Percentiles rank a stretch among this genome's conserved stretches.
Evolutionary conservation across 2,329 filamentous ascomycete species (phyloP).

Genomic region (Lecanicillium sp.): DNA sequence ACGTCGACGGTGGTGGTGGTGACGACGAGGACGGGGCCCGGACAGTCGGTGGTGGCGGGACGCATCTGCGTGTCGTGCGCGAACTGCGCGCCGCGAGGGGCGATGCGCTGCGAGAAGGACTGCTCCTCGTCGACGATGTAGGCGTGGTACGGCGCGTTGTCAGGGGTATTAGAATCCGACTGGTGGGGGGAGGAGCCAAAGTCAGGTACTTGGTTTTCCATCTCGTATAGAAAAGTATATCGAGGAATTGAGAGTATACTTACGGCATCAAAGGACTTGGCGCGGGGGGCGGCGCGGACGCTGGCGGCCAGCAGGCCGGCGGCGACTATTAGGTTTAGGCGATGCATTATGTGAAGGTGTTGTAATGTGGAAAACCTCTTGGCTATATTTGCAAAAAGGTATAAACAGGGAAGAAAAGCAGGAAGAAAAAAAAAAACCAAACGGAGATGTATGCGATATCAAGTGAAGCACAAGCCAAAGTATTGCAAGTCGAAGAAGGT

Average conservation of each 20-base stretch:
- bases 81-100: not conserved
- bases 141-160: not conserved
- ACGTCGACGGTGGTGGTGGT: conserved; percentile 9
- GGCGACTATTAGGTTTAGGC: not conserved
- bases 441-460: too few relatives aligned
- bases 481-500: too few relatives aligned
- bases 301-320: conserved; percentile 2
- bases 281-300: conserved; percentile 8
- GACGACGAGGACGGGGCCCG: not conserved
- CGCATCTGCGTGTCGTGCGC: not conserved
- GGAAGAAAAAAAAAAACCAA: not conserved
- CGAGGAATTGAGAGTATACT: not conserved
- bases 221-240: too few relatives aligned
- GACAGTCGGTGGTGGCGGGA: not conserved
- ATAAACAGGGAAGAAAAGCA: not conserved
- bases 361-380: too few relatives aligned
- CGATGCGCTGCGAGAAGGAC: not conserved
- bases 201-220: too few relatives aligned
- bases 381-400: too few relatives aligned
- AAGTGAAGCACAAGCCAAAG: too few relatives aligned
- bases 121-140: not conserved
- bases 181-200: too few relatives aligned
- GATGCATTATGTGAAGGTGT: conserved; percentile 7
- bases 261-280: not conserved
- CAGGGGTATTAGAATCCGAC: too few relatives aligned